Base-by-base conservation (phyloP, 345 rosid species). In the Populus pruinosa region DNA sequence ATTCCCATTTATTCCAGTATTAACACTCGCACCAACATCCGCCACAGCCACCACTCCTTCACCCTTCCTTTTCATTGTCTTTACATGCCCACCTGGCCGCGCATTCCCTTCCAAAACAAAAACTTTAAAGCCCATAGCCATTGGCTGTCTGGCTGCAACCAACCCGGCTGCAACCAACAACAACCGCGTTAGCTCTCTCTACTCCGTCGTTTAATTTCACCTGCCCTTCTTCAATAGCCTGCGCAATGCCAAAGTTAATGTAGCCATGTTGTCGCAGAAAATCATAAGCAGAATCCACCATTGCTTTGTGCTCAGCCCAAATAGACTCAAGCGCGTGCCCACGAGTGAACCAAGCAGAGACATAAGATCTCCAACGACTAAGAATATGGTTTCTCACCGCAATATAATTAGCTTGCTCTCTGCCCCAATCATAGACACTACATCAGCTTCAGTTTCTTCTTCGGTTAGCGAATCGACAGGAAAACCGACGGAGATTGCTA, bases 381-480 rank as follows among this genome's bases (percentile, higher is more conserved):
- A 96, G 84, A 68, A 96, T 89, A 82, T 96, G 98, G 59, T 96
- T 96, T 75, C 98, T 80, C 38, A 92, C 98, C 6, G 91, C 90
- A 7, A 96, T 87, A 72, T 94, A 96, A 78, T 92, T 89, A 1
- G 89, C 77, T 62, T 93, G 99, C 69, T 96, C 97, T 7, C 83
- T 83, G 5, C 98, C 94, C 98, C 97, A 4, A 92, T 88, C 25
- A 74, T 85, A 0, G 85, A 79, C 55, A 94, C 97, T 5, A 91
- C 99, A 71, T 91, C 90, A 2, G 97, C 97, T 86, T 96, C 97
- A 14, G 93, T 96, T 85, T 96, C 98, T 81, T 96, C 99, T 82
- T 96, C 98, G 3, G 94, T 93, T 5, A 96, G 90, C 2, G 97
- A 96, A 77, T 91, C 93, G 8, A 90, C 94, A 6, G 98, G 98